Evolutionary conservation across 495 filamentous ascomycete species (phyloP), one percentile per base, ranked within the genome.

Genomic region (Neurospora sp.): DNA sequence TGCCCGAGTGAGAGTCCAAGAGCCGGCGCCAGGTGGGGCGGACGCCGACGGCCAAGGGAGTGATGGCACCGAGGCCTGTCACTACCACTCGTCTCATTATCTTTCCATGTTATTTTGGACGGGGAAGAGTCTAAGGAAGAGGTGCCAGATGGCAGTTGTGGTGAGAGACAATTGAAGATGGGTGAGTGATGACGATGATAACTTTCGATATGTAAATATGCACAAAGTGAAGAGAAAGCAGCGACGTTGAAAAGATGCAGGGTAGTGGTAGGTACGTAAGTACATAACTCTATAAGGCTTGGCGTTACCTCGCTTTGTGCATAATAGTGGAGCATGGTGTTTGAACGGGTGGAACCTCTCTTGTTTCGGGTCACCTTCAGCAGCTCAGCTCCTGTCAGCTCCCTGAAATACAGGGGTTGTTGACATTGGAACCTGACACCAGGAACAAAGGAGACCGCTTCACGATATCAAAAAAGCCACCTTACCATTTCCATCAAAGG

Each of bases 1-100:
- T 88, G 70, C 95, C 96, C 74, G 91, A 93, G 69, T 93, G 85
- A 41, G 91, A 89, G 68, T 91, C 90, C 4, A 99, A 77, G 10
- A 98, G 88, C 47, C 91, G 89, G 47, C 82, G 88, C 96, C 96
- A 99, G 61, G 93, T 91, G 22, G 84, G 89, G 71, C 88, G 89
- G 74, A 91, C 86, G 47, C 95, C 94, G 45, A 97, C 88, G 71
- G 92, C 95, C 27, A 99, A 86, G 68, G 96, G 96, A 70, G 96
- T 97, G 70, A 99, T 89, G 76, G 93, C 93, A 53, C 96, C 96
- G 70, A 99, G 86, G 78, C 96, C 96, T 65, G 96, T 98, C 76
- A 98, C 91, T 77, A 98, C 96, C 76, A 98, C 96, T 76, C 93
- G 90, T 82, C 94, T 91, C 95, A 97, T 96, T 10, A 70, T 74